These are phyloP conservation scores for Auricularia auricula-judae DNA, from an alignment of 768 basidiomycete species.

Conservation along the genomic window DNA sequence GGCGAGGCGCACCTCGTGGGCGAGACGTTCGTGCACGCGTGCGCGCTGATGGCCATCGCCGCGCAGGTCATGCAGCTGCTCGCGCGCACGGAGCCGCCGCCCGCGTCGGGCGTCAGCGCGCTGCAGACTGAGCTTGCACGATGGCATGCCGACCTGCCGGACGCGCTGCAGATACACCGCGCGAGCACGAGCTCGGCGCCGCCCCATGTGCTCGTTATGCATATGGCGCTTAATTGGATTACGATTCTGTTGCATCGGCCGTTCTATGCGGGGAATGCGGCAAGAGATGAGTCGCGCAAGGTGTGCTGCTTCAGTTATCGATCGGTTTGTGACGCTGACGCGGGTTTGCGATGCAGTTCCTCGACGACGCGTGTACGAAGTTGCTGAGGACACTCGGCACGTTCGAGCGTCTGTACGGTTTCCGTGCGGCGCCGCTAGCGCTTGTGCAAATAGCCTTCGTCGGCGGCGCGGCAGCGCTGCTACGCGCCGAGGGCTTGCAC, in stretches of 20 bases:
- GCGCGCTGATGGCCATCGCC: background rate
- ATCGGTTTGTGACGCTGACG: background rate
- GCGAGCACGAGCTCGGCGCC: background rate
- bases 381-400: background rate
- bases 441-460: background rate
- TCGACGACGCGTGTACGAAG: background rate
- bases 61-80: background rate
- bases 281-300: background rate
- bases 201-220: background rate
- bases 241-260: background rate
- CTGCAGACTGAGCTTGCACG: background rate
- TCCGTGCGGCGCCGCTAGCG: background rate
- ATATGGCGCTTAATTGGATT: background rate
- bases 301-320: too few species aligned
- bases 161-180: background rate
- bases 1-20: background rate
- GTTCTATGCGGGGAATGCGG: background rate
- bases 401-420: background rate
- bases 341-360: background rate
- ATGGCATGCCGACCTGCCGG: background rate
- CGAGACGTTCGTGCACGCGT: background rate
- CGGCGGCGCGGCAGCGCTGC: background rate
- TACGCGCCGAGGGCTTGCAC: background rate
- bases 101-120: background rate
- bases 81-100: background rate